Percentiles rank a stretch among this genome's conserved stretches.
These are phyloP conservation scores for Mucor velutinosus DNA, from an alignment of 371 early-diverging fungal species.

Conservation along the genomic window DNA sequence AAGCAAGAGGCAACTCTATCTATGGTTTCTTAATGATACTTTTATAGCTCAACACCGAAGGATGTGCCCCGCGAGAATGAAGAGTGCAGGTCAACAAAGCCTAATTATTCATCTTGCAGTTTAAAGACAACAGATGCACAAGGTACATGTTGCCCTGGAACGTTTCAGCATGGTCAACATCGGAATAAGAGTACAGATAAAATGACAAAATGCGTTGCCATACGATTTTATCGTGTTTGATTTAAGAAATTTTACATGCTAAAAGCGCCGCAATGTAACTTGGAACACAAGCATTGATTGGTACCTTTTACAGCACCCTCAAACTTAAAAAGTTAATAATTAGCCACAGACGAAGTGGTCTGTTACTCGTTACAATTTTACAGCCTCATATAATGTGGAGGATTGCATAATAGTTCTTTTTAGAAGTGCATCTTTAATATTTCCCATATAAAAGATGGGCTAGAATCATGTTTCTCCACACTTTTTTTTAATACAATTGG, in stretches of 20 bases:
- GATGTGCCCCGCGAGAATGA: too few species aligned
- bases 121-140: too few species aligned
- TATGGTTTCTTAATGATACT: too few species aligned
- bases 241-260: not conserved
- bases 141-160: too few species aligned
- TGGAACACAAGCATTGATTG: not conserved
- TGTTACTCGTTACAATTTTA: not conserved
- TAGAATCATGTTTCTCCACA: not conserved
- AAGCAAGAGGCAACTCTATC: too few species aligned
- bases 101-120: too few species aligned
- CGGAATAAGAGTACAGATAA: too few species aligned
- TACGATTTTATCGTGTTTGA: not conserved
- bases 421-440: not conserved
- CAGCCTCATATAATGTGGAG: not conserved
- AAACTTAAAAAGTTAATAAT: not conserved
- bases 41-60: too few species aligned
- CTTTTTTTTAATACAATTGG: not conserved
- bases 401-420: not conserved
- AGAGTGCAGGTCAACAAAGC: too few species aligned
- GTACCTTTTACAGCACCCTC: not conserved
- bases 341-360: not conserved
- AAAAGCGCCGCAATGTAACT: slow-evolving; percentile 1
- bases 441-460: not conserved
- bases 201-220: too few species aligned
- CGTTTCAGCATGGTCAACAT: too few species aligned